Percentiles rank a stretch among this genome's conserved stretches.
Conservation (phyloP, 1,139 yeast genomes). For the Lodderomyces jiufengensis region DNA sequence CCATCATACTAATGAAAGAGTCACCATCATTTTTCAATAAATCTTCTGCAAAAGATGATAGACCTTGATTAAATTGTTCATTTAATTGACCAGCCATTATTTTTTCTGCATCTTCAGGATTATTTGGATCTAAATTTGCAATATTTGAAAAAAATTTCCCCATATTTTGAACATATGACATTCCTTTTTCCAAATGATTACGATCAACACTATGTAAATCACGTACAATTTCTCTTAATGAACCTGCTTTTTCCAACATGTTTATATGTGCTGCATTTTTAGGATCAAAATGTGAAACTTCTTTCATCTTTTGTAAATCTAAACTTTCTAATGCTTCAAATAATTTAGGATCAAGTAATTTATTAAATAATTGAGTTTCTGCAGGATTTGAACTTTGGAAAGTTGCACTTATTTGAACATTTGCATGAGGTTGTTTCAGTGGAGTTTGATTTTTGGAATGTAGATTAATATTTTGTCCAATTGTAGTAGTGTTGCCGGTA, state of each 20-base stretch:
- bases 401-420: slow-evolving; percentile 5
- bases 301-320: slow-evolving; percentile 27
- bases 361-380: slow-evolving; percentile 19
- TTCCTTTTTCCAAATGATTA: slow-evolving; percentile 26
- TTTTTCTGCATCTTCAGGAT: slow-evolving; percentile 8
- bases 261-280: slow-evolving; percentile 18
- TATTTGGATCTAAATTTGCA: slow-evolving; percentile 10
- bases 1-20: slow-evolving; percentile 75
- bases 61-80: slow-evolving; percentile 29
- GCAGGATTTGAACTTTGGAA: slow-evolving; percentile 6
- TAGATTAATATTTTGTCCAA: slow-evolving; percentile 4
- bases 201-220: slow-evolving; percentile 29
- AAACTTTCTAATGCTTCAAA: slow-evolving; percentile 27
- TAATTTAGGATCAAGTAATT: slow-evolving; percentile 29
- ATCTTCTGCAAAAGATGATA: slow-evolving; percentile 73
- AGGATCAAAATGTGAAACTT: slow-evolving; percentile 16
- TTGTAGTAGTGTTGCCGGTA: not conserved
- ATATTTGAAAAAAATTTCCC: slow-evolving; percentile 20
- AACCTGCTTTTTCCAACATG: slow-evolving; percentile 27
- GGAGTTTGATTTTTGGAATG: not conserved
- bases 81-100: slow-evolving; percentile 9
- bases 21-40: slow-evolving; percentile 70
- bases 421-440: slow-evolving; percentile 2
- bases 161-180: slow-evolving; percentile 27
- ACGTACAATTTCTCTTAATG: slow-evolving; percentile 26